Conservation (phyloP, 176 grass and related monocot genomes). For the Tillandsia leiboldiana region DNA sequence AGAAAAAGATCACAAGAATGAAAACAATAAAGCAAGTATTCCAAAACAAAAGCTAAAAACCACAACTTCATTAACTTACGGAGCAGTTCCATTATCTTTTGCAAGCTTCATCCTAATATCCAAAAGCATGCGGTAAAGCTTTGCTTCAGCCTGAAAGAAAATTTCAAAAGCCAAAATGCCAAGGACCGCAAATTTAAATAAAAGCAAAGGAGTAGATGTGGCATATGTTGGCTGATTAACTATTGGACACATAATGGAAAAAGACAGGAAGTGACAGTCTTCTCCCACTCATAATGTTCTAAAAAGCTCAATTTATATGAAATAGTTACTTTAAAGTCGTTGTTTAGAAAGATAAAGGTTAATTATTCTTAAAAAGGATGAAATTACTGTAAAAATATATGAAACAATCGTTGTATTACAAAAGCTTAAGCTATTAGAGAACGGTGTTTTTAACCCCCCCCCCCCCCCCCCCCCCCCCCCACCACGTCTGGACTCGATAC, state of each 20-base stretch:
- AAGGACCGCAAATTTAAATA: neutral
- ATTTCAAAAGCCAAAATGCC: constrained; percentile 7
- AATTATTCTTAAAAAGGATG: neutral
- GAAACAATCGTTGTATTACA: no score
- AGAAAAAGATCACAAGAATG: constrained; percentile 8
- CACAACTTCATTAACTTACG: constrained; percentile 49
- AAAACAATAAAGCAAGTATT: constrained; percentile 1
- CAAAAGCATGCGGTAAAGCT: constrained; percentile 59
- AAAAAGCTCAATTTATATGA: neutral
- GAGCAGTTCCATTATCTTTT: constrained; percentile 64
- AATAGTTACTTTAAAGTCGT: neutral
- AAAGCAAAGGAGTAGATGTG: neutral
- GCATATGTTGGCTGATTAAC: neutral
- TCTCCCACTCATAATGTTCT: neutral
- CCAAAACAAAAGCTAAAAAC: constrained; percentile 12
- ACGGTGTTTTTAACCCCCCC: no score
- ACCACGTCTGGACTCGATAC: no score
- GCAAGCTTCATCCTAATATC: constrained; percentile 71
- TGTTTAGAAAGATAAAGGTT: neutral
- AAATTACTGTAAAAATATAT: no score
- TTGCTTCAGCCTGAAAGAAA: constrained; percentile 61
- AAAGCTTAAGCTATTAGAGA: no score
- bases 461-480: no score
- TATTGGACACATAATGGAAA: neutral
- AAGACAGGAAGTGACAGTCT: neutral